Evolutionary conservation across 257 asterid genomes (phyloP), one percentile per base, ranked within the genome.

Genomic region (Euphrasia confusa): DNA sequence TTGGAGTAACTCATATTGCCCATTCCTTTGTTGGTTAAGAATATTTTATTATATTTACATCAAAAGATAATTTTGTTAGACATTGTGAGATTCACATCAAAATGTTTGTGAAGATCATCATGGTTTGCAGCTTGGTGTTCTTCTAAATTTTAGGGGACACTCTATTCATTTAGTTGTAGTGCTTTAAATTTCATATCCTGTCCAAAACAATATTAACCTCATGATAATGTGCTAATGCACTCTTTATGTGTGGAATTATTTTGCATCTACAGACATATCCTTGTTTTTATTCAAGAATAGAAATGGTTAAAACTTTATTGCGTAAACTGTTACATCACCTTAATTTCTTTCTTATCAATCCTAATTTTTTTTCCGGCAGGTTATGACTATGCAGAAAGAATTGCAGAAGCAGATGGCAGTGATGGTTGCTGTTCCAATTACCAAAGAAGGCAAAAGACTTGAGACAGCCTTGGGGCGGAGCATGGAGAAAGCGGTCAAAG

Each of bases 391-490:
- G 84, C 96, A 93, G 78, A 76, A 76, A 42, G 87, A 81, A 59
- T 68, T 67, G 72, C 84, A 76, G 77, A 93, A 89, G 87, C 99
- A 93, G 82, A 77, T 89, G 89, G 74, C 78, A 52, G 54, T 61
- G 78, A 73, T 76, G 74, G 84, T 79, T 71, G 69, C 95, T 58
- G 85, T 12, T 42, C 89, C 92, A 68, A 76, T 91, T 28, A 77
- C 85, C 49, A 93, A 85, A 79, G 99, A 93, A 81, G 84, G 95
- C 52, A 87, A 78, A 78, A 77, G 92, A 67, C 86, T 89, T 35
- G 99, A 93, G 82, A 80, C 83, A 35, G 78, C 95, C 48, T 64
- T 89, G 72, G 96, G 96, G 28, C 71, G 81, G 74, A 77, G 72
- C 79, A 82, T 82, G 81, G 99, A 93, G 81, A 89, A 87, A 68